Conservation (phyloP, 148 eudicot genomes). For the Camellia japonica region DNA sequence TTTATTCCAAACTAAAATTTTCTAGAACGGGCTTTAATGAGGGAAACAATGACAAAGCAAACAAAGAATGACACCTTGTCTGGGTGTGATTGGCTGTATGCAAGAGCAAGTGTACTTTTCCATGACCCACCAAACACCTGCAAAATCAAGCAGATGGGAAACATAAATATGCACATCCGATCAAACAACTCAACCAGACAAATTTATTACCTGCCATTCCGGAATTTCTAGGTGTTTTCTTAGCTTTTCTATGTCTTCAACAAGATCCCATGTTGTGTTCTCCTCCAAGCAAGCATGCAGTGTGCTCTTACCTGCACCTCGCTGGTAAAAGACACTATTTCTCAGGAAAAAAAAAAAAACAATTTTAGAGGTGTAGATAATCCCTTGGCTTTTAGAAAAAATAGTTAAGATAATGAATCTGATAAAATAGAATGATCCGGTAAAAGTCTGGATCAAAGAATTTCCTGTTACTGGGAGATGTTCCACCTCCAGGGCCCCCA, state of each 20-base stretch:
- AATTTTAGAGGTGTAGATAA: slow-evolving; percentile 1
- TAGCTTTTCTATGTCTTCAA: slow-evolving; percentile 81
- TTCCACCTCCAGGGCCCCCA: slow-evolving; percentile 99
- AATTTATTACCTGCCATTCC: slow-evolving; percentile 80
- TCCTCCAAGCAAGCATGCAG: slow-evolving; percentile 95
- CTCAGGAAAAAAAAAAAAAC: not conserved
- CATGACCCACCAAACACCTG: too few relatives aligned
- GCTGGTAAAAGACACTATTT: slow-evolving; percentile 32
- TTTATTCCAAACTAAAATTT: not conserved
- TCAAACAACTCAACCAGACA: slow-evolving; percentile 6
- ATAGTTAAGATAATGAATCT: slow-evolving; percentile 42
- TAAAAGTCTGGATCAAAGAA: slow-evolving; percentile 95
- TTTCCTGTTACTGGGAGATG: slow-evolving; percentile 81
- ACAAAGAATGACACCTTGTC: too few relatives aligned
- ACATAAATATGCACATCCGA: slow-evolving; percentile 12
- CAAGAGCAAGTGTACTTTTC: too few relatives aligned
- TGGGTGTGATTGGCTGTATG: too few relatives aligned
- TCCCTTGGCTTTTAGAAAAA: slow-evolving; percentile 10
- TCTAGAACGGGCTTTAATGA: not conserved
- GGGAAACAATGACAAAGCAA: not conserved
- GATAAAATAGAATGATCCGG: slow-evolving; percentile 88
- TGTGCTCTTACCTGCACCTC: slow-evolving; percentile 96
- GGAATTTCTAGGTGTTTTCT: slow-evolving; percentile 82
- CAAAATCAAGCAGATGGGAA: slow-evolving; percentile 4
- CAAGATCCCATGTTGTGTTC: slow-evolving; percentile 98